Conservation (phyloP, 2,329 filamentous ascomycete species). For the Pyrenochaeta sp. region DNA sequence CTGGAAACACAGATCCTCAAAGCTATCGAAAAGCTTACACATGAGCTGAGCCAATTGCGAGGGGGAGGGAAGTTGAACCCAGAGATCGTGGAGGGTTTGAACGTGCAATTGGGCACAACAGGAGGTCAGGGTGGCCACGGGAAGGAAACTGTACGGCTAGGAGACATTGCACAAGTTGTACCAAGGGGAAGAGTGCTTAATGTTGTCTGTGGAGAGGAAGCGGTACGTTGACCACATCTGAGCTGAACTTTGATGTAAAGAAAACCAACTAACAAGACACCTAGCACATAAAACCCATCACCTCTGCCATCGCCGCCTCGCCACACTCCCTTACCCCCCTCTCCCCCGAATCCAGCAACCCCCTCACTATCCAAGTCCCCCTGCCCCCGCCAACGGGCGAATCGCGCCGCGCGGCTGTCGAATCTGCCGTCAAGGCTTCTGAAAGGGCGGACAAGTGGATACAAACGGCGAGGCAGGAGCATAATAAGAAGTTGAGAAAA, state of each 20-base stretch:
- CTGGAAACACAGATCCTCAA: constrained; percentile 65
- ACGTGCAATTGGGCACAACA: constrained; percentile 64
- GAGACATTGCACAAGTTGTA: constrained; percentile 72
- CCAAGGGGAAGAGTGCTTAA: constrained; percentile 69
- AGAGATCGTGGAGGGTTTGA: constrained; percentile 66
- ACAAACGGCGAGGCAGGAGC: constrained; percentile 55
- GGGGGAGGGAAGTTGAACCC: constrained; percentile 70
- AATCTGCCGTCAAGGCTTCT: constrained; percentile 52
- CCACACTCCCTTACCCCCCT: constrained; percentile 61
- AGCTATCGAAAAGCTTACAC: constrained; percentile 65
- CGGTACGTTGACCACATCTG: constrained; percentile 55
- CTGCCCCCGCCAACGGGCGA: constrained; percentile 67
- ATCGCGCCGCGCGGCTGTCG: constrained; percentile 54
- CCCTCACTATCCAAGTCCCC: constrained; percentile 62
- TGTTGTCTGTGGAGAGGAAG: constrained; percentile 70
- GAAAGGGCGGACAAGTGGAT: constrained; percentile 54
- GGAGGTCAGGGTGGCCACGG: constrained; percentile 24
- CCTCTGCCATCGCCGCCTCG: constrained; percentile 61
- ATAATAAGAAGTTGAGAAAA: constrained; percentile 59
- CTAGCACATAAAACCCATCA: constrained; percentile 64
- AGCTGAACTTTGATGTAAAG: not conserved
- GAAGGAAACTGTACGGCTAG: constrained; percentile 63
- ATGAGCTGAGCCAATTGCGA: constrained; percentile 68
- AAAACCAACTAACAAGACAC: constrained; percentile 4
- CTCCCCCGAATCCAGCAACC: constrained; percentile 58